phyloP scores from a whole-genome alignment of 257 asterid genomes.

The Echium plantagineum region DNA sequence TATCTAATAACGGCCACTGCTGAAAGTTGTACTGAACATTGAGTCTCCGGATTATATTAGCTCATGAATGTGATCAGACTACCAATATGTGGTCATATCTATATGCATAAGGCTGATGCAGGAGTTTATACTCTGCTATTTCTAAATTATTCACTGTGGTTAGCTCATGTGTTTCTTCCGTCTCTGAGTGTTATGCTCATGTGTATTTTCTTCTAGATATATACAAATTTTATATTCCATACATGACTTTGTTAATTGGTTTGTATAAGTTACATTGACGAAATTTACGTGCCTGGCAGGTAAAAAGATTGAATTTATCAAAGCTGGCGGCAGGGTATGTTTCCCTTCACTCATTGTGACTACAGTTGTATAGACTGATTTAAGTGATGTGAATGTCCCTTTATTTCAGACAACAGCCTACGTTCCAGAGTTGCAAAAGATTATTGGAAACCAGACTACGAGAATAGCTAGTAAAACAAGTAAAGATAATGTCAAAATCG shows the following conservation, averaged over 20 bases:
- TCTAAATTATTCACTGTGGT: too few relatives aligned
- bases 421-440: conserved; percentile 83
- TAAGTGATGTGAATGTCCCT: conserved; percentile 4
- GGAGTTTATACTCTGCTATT: background rate
- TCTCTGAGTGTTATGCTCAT: background rate
- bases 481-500: conserved; percentile 13
- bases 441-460: conserved; percentile 46
- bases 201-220: background rate
- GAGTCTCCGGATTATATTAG: background rate
- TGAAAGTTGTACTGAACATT: background rate
- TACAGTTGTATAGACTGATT: conserved; percentile 4
- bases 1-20: background rate
- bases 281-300: conserved; percentile 39
- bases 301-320: conserved; percentile 73
- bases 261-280: conserved; percentile 1
- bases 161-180: background rate
- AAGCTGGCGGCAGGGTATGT: conserved; percentile 92
- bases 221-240: background rate
- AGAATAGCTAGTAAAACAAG: conserved; percentile 33
- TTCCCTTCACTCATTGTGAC: conserved; percentile 10
- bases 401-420: conserved; percentile 74
- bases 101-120: too few relatives aligned
- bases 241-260: conserved; percentile 8
- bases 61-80: background rate
- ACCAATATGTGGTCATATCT: background rate